These are phyloP conservation scores for Fusarium illudens DNA, from an alignment of 2,329 filamentous ascomycete species.

Conservation along the genomic window DNA sequence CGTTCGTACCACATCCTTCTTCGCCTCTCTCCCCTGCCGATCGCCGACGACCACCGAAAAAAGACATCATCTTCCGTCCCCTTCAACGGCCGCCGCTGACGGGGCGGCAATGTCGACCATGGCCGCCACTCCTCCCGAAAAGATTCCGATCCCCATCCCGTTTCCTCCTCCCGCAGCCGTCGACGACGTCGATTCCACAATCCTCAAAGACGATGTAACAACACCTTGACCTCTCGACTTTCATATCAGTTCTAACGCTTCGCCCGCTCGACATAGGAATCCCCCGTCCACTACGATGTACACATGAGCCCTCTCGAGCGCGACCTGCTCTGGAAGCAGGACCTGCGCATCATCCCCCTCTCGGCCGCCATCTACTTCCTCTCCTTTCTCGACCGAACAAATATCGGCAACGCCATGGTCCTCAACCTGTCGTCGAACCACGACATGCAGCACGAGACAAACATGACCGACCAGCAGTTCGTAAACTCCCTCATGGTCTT, in stretches of 20 bases:
- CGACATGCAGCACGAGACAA: constrained; percentile 68
- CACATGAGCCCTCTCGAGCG: constrained; percentile 46
- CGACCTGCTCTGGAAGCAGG: constrained; percentile 64
- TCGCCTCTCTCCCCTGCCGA: constrained; percentile 1
- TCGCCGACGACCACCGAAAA: constrained; percentile 1
- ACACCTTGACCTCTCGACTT: background rate
- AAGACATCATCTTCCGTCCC: background rate
- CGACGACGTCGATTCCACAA: constrained; percentile 41
- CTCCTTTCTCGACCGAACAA: constrained; percentile 73
- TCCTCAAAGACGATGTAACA: constrained; percentile 39
- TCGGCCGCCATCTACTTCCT: constrained; percentile 72
- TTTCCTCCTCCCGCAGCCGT: constrained; percentile 40
- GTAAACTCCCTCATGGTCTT: constrained; percentile 67
- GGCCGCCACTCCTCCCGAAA: constrained; percentile 16
- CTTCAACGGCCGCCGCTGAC: constrained; percentile 19
- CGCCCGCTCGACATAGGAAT: constrained; percentile 18
- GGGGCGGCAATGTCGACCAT: constrained; percentile 31
- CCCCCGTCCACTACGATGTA: constrained; percentile 29
- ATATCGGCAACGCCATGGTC: constrained; percentile 75
- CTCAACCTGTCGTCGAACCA: constrained; percentile 67
- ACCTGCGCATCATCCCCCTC: constrained; percentile 69
- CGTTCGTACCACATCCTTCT: background rate
- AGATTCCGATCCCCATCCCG: constrained; percentile 33
- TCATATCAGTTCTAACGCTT: constrained; percentile 19
- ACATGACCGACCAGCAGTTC: constrained; percentile 70